phyloP scores from a whole-genome alignment of 768 basidiomycete genomes.

The Serendipita vermifera region DNA sequence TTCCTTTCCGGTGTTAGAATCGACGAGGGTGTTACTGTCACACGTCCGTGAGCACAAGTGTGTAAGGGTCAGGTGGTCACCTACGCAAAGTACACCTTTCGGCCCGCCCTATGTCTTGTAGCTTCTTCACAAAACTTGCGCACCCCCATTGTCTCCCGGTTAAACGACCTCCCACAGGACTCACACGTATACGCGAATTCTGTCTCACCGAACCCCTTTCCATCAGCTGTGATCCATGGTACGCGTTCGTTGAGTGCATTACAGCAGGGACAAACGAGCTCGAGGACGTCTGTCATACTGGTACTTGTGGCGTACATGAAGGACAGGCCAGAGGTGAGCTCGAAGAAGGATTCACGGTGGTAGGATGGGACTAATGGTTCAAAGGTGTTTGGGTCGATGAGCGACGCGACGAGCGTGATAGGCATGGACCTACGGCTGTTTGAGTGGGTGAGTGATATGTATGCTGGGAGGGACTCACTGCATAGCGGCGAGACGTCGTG shows the following conservation, averaged over 20 bases:
- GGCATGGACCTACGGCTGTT: not conserved
- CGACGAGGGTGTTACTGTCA: not conserved
- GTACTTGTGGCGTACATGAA: slow-evolving; percentile 2
- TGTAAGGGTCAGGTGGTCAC: no score
- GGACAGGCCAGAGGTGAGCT: not conserved
- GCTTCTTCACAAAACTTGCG: slow-evolving; percentile 8
- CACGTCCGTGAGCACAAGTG: no score
- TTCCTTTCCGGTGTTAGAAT: not conserved
- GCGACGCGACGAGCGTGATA: slow-evolving; percentile 5
- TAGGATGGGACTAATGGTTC: not conserved
- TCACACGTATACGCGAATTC: slow-evolving; percentile 1
- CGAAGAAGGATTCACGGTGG: slow-evolving; percentile 1
- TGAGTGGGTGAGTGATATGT: not conserved
- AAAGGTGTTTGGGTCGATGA: not conserved
- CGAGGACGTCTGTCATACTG: not conserved
- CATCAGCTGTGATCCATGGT: not conserved
- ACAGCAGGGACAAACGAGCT: not conserved
- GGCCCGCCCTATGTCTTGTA: not conserved
- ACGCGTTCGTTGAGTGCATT: not conserved
- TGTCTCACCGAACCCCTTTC: not conserved
- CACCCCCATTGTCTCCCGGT: slow-evolving; percentile 2
- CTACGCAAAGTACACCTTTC: not conserved
- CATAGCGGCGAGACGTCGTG: not conserved
- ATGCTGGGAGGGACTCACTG: not conserved
- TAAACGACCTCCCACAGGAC: not conserved